Evolutionary conservation across 1,284 basidiomycete genomes (phyloP), one percentile per base, ranked within the genome.

Genomic region (Sporisorium scitamineum): DNA sequence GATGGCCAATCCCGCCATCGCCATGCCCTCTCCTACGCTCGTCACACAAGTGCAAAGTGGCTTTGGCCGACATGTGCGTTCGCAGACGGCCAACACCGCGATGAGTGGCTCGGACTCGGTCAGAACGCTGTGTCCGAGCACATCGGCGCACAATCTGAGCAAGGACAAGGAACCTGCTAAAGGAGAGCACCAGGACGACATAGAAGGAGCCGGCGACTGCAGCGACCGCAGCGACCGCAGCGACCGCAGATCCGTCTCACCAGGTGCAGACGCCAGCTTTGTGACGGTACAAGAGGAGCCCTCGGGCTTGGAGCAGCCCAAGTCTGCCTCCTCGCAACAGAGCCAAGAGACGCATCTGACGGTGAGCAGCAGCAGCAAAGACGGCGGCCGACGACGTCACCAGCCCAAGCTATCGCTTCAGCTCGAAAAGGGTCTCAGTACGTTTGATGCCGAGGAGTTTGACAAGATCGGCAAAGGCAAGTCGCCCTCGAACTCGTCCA

Each of bases 381-480:
- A 71, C 34, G 61, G 53, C 44, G 56, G 44, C 14, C 50, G 53
- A 32, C 67, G 64, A 16, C 70, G 80, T n/a, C 76, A 77, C 32
- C 75, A 78, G 34, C 76, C 72, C 24, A 63, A 76, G 20, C 61
- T 82, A 16, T 81, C 80, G 44, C 70, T 82, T 26, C 72, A 81
- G 45, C 70, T 82, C 32, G 80, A 82, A n/a, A 76, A 76, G 44
- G 79, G 79, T 39, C 62, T 78, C 60, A 80, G 78, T 61, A 55
- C 80, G 1, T 82, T 81, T 44, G 73, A 78, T 44, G 74, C 80
- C 11, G 56, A 67, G n/a, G 79, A 71, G 37, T 80, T 82, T 34
- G 80, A 78, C 54, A 62, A 72, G 45, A 58, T 80, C 27, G 73
- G 73, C 41, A 62, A 61, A 32, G 60, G 61, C 50, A 67, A 56